Conservation (phyloP, 2,329 filamentous ascomycete species). For the Xylariomycetidae sp. region DNA sequence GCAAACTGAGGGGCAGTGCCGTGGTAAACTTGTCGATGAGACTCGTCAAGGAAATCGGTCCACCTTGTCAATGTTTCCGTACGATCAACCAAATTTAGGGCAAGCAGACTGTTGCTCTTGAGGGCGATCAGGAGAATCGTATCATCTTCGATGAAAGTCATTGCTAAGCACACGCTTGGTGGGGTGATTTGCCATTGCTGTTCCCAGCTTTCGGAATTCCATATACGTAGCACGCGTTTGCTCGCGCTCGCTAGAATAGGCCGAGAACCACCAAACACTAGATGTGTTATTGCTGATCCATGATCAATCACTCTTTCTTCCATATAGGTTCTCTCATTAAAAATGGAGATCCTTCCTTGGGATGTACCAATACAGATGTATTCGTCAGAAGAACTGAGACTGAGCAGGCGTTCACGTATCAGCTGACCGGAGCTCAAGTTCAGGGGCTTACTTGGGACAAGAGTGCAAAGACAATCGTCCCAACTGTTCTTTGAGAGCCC, state of each 20-base stretch:
- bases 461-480: constrained; percentile 7
- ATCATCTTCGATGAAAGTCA: constrained; percentile 6
- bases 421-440: too few species aligned
- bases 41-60: constrained; percentile 5
- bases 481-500: constrained; percentile 3
- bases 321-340: constrained; percentile 4
- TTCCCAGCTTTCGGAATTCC: constrained; percentile 6
- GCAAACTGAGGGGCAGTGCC: not conserved
- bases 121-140: constrained; percentile 3
- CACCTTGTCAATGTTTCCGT: not conserved
- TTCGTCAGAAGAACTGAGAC: not conserved
- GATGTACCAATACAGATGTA: constrained; percentile 5
- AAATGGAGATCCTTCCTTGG: constrained; percentile 1
- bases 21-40: constrained; percentile 1
- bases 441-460: not conserved
- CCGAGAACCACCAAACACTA: constrained; percentile 1
- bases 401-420: too few species aligned
- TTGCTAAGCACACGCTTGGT: not conserved
- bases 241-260: constrained; percentile 2
- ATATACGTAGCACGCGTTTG: constrained; percentile 2
- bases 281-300: not conserved
- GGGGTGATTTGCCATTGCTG: constrained; percentile 2
- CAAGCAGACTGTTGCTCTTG: constrained; percentile 3
- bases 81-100: constrained; percentile 1
- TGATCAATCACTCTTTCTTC: constrained; percentile 5